Evolutionary conservation across 1,284 basidiomycete species (phyloP).

Genomic region (Apiotrichum montevideense): DNA sequence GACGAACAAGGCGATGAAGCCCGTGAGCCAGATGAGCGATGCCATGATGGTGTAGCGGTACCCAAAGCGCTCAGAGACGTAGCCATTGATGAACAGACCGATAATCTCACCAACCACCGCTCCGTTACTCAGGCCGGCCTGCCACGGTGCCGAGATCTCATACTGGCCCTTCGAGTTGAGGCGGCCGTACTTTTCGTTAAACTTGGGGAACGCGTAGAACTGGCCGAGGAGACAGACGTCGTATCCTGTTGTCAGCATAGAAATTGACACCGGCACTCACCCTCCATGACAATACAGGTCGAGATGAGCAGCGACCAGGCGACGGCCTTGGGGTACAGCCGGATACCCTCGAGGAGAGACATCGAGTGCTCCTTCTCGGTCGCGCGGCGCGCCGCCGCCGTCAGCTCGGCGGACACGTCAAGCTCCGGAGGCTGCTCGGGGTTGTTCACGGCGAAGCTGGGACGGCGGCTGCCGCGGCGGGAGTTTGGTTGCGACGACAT

Average conservation of each 20-base stretch:
- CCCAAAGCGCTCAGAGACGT: slow-evolving; percentile 44
- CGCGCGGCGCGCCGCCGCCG: slow-evolving; percentile 7
- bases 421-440: too few species aligned
- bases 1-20: slow-evolving; percentile 39
- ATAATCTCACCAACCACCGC: slow-evolving; percentile 46
- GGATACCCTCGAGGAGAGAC: slow-evolving; percentile 39
- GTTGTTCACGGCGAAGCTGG: too few species aligned
- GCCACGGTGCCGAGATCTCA: slow-evolving; percentile 49
- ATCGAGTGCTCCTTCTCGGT: slow-evolving; percentile 45
- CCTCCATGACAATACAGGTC: slow-evolving; percentile 50
- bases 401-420: slow-evolving; percentile 5
- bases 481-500: too few species aligned
- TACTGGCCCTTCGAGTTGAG: slow-evolving; percentile 39
- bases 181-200: slow-evolving; percentile 40
- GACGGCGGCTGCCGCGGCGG: too few species aligned
- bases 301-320: slow-evolving; percentile 48
- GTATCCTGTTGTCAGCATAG: slow-evolving; percentile 18
- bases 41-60: slow-evolving; percentile 39
- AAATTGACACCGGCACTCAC: slow-evolving; percentile 3
- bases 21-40: slow-evolving; percentile 31
- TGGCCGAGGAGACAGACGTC: slow-evolving; percentile 41
- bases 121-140: slow-evolving; percentile 48
- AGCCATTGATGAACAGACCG: slow-evolving; percentile 47
- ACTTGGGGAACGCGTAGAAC: slow-evolving; percentile 43
- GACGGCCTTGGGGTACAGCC: slow-evolving; percentile 49